Evolutionary conservation across 2,329 filamentous ascomycete species (phyloP).

Genomic region (Didymella arachidicola): DNA sequence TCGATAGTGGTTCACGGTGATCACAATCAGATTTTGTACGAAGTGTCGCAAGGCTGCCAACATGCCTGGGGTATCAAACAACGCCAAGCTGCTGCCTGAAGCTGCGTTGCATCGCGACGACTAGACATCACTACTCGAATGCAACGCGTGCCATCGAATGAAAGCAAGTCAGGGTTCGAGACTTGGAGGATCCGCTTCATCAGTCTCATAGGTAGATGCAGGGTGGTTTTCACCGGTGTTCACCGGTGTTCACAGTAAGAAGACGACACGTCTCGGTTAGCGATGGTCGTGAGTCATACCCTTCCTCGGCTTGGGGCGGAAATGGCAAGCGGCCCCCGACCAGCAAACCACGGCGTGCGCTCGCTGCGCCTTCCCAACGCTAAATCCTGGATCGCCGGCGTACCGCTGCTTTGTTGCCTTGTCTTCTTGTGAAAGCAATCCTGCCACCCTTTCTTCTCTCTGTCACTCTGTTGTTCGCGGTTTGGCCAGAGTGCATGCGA

Average conservation of each 20-base stretch:
- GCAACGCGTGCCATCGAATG: neutral
- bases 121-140: constrained; percentile 8
- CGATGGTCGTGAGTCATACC: constrained; percentile 34
- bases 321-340: constrained; percentile 7
- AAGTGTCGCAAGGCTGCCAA: constrained; percentile 11
- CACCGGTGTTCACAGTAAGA: constrained; percentile 16
- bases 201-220: constrained; percentile 11
- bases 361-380: constrained; percentile 21
- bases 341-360: constrained; percentile 22
- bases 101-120: constrained; percentile 4
- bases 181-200: constrained; percentile 4
- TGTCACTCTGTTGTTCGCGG: constrained; percentile 20
- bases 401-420: constrained; percentile 22
- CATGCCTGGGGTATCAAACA: constrained; percentile 15
- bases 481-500: constrained; percentile 20
- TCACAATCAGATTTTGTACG: constrained; percentile 3
- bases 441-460: constrained; percentile 16
- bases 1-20: neutral
- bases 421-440: constrained; percentile 19
- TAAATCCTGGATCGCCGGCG: constrained; percentile 17
- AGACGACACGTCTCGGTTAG: constrained; percentile 30
- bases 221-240: constrained; percentile 23
- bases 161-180: constrained; percentile 9
- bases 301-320: constrained; percentile 23
- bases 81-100: constrained; percentile 19